Conservation (phyloP, 2,329 filamentous ascomycete species). For the Ophiostoma novo-ulmi region DNA sequence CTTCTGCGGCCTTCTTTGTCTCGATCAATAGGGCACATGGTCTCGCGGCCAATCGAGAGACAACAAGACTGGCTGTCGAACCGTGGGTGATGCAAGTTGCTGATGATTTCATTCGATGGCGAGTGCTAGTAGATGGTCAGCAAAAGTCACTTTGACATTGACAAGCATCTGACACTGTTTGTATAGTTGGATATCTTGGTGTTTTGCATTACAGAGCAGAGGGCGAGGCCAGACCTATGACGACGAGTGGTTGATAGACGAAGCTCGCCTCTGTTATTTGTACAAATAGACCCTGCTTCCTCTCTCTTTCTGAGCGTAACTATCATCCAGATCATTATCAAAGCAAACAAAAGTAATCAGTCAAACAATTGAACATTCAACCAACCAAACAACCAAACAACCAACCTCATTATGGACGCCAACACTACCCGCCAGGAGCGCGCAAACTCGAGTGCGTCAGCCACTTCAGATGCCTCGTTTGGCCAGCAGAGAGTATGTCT, state of each 20-base stretch:
- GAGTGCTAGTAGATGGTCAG: neutral
- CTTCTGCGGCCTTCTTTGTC: conserved; percentile 2
- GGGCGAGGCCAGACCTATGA: neutral
- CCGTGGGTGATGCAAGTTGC: neutral
- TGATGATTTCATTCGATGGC: neutral
- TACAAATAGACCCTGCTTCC: neutral
- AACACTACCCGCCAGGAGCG: conserved; percentile 28
- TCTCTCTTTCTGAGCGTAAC: neutral
- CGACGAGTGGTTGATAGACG: neutral
- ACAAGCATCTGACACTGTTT: neutral
- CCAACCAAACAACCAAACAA: neutral
- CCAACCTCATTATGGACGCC: conserved; percentile 24
- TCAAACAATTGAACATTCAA: too few species aligned
- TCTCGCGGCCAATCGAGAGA: neutral
- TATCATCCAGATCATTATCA: neutral
- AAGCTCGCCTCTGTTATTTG: neutral
- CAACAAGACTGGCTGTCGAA: too few species aligned
- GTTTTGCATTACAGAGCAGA: too few species aligned
- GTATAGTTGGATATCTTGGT: neutral
- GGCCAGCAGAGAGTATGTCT: conserved; percentile 10
- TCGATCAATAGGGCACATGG: neutral
- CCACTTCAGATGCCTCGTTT: neutral
- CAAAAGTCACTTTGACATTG: neutral
- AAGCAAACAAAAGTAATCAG: neutral
- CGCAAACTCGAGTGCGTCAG: conserved; percentile 29